Evolutionary conservation across 2,329 filamentous ascomycete species (phyloP), one percentile per base, ranked within the genome.

Genomic region (Fusarium sp.): DNA sequence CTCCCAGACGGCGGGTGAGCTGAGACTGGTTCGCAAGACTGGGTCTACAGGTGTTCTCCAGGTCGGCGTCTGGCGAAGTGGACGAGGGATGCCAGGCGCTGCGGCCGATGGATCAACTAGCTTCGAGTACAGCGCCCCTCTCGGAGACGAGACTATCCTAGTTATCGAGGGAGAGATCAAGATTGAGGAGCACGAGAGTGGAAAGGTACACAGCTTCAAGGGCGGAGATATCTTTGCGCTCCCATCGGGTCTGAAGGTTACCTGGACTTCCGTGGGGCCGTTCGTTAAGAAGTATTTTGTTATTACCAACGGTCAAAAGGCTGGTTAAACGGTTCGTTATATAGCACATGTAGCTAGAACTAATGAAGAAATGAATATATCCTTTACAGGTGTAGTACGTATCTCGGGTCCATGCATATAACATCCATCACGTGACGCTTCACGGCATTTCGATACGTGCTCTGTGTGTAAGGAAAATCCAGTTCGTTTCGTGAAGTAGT

Each of bases 181-280:
- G 46, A 50, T 50, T 50, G 30, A 14, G n/a, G 46, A 50, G 46
- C 46, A 50, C 4, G 46, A 37, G 30, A 50, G 14, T 15, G 32
- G 46, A 15, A 50, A 50, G 46, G 35, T 32, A n/a, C 46, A 50
- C 20, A 6, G 11, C 32, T 50, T 50, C 46, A 50, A 50, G 46
- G 46, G 46, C 32, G 46, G 46, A 50, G 46, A 50, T 20, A 50
- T 50, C n/a, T 50, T 50, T 50, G 46, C 46, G n/a, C 46, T 50
- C 30, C 46, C 46, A 7, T 50, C 46, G 17, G 46, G 46, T 2
- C 32, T 50, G 11, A 50, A 50, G 46, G 46, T 50, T 50, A 50
- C 46, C n/a, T 50, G 46, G 46, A 50, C 46, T 7, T 50, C 46
- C 35, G 46, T 20, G 27, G 46, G 30, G 18, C 46, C 49, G 5